Evolutionary conservation across 257 asterid genomes (phyloP).

Genomic region (Solanum pimpinellifolium): DNA sequence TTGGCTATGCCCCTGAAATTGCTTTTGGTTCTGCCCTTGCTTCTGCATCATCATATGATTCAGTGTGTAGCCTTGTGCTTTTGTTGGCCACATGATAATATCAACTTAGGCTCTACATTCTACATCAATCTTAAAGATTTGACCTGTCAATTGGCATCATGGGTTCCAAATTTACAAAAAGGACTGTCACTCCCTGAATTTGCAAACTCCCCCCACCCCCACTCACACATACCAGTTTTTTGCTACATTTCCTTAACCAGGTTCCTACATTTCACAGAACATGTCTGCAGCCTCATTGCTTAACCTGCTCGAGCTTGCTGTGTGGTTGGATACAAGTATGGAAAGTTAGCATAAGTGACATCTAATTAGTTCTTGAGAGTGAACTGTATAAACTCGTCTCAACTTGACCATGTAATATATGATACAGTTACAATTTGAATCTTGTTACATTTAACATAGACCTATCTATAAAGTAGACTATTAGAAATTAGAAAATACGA

Average conservation of each 20-base stretch:
- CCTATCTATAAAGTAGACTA: neutral
- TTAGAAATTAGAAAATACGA: neutral
- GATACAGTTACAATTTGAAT: neutral
- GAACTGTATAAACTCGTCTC: neutral
- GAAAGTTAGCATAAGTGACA: neutral
- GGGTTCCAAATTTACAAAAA: neutral
- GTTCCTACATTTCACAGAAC: neutral
- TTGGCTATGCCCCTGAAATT: neutral
- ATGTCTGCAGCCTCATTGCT: neutral
- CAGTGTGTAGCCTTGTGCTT: neutral
- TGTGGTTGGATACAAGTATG: neutral
- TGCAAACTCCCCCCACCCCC: neutral
- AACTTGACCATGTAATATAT: neutral
- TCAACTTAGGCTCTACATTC: neutral
- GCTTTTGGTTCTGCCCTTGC: neutral
- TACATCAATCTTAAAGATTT: neutral
- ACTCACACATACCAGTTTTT: neutral
- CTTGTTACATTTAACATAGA: neutral
- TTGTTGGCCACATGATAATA: neutral
- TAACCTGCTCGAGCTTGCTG: neutral
- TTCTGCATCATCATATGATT: neutral
- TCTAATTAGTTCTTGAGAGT: neutral
- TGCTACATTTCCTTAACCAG: neutral
- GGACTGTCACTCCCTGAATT: neutral
- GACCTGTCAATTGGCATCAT: neutral